These are phyloP conservation scores for Arbutus unedo DNA, from an alignment of 148 eudicot genomes.

Conservation along the genomic window DNA sequence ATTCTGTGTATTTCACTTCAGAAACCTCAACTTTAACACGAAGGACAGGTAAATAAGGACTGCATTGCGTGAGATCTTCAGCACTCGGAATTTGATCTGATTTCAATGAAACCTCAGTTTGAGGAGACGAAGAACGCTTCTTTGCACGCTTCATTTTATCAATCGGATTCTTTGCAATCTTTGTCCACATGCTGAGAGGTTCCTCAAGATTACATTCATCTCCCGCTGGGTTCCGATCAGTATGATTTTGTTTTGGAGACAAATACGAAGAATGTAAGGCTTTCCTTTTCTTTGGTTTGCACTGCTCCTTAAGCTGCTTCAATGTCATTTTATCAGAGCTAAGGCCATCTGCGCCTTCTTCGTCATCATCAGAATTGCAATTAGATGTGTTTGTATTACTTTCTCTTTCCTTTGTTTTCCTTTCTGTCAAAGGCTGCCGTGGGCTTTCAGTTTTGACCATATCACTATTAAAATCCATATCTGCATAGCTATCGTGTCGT, in stretches of 20 bases:
- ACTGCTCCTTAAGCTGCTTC: conserved; percentile 40
- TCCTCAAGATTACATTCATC: conserved; percentile 55
- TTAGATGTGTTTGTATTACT: conserved; percentile 6
- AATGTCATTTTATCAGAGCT: conserved; percentile 40
- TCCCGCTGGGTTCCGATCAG: conserved; percentile 29
- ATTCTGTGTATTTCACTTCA: conserved; percentile 22
- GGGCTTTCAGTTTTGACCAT: conserved; percentile 23
- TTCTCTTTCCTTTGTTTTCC: conserved; percentile 23
- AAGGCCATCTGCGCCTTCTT: conserved; percentile 25
- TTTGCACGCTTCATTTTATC: conserved; percentile 33
- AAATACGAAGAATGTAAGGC: conserved; percentile 10
- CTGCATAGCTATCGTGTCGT: conserved; percentile 31
- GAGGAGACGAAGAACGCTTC: conserved; percentile 19
- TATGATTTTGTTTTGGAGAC: conserved; percentile 34
- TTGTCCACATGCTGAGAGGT: conserved; percentile 58
- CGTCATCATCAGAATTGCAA: conserved; percentile 6
- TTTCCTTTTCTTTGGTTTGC: conserved; percentile 59
- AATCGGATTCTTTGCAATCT: conserved; percentile 35
- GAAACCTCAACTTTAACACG: conserved; percentile 36
- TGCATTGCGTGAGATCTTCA: conserved; percentile 10
- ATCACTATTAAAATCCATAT: conserved; percentile 18
- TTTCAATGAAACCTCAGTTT: conserved; percentile 15
- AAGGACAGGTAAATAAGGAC: conserved; percentile 16
- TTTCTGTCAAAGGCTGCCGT: conserved; percentile 18
- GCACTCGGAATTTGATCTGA: conserved; percentile 16